Conservation (phyloP, 768 basidiomycete species). For the Suillus weaverae region DNA sequence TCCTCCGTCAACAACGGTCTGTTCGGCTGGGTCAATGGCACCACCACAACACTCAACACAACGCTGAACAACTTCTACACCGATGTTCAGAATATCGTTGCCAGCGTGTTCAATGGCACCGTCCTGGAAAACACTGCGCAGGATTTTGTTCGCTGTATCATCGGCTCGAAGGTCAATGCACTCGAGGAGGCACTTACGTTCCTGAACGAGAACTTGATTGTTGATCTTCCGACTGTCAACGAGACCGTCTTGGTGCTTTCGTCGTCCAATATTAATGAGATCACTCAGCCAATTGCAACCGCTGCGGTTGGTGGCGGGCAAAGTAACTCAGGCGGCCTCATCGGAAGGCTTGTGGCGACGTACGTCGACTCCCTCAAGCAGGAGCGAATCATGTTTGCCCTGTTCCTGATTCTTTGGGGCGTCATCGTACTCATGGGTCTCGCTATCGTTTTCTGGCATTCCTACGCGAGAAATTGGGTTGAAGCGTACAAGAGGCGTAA, state of each 20-base stretch:
- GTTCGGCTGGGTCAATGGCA: conserved; percentile 94
- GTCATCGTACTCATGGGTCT: conserved; percentile 82
- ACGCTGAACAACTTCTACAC: conserved; percentile 87
- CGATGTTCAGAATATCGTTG: conserved; percentile 80
- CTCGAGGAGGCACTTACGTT: conserved; percentile 89
- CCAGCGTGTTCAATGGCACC: conserved; percentile 78
- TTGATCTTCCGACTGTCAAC: conserved; percentile 80
- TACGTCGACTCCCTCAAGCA: conserved; percentile 75
- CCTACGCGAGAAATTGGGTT: conserved; percentile 50
- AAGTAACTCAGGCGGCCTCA: conserved; percentile 55
- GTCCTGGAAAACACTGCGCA: conserved; percentile 79
- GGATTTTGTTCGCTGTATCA: conserved; percentile 85
- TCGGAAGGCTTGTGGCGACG: conserved; percentile 69
- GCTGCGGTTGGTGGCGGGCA: conserved; percentile 72
- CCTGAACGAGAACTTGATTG: conserved; percentile 81
- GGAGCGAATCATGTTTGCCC: conserved; percentile 79
- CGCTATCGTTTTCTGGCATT: conserved; percentile 68
- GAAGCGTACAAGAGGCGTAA: conserved; percentile 48
- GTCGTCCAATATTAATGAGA: conserved; percentile 66
- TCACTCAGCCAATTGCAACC: conserved; percentile 74
- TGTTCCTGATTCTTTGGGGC: conserved; percentile 85
- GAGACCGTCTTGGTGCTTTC: conserved; percentile 77
- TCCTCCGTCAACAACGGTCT: conserved; percentile 79
- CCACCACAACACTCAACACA: conserved; percentile 82
- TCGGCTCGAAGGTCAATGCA: conserved; percentile 88